phyloP scores from a whole-genome alignment of 257 asterid species.

The Leonotis leonurus region DNA sequence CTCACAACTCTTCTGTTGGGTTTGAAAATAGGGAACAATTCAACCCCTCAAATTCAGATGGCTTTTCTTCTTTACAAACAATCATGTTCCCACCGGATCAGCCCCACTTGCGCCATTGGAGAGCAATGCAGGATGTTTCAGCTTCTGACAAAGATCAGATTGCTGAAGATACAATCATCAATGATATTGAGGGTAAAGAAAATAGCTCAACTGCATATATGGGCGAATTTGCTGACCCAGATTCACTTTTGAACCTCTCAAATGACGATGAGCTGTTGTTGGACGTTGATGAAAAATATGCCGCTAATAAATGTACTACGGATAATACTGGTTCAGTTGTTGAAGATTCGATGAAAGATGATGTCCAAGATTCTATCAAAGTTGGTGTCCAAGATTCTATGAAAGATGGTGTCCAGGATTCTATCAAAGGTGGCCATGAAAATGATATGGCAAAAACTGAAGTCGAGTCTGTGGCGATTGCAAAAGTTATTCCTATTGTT shows the following conservation, averaged over 20 bases:
- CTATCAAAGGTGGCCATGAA: constrained; percentile 29
- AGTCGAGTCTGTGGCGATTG: constrained; percentile 19
- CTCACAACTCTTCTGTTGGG: constrained; percentile 31
- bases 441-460: constrained; percentile 31
- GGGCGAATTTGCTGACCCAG: constrained; percentile 66
- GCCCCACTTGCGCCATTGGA: constrained; percentile 38
- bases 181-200: constrained; percentile 32
- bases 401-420: constrained; percentile 33
- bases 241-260: constrained; percentile 79
- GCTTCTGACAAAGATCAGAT: constrained; percentile 28
- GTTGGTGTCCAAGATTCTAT: constrained; percentile 36
- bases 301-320: constrained; percentile 26
- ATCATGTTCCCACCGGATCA: constrained; percentile 34
- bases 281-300: constrained; percentile 40
- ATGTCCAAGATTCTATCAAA: constrained; percentile 39
- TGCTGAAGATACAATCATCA: constrained; percentile 26
- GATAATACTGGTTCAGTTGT: constrained; percentile 27
- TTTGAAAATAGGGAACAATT: constrained; percentile 35
- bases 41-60: constrained; percentile 34
- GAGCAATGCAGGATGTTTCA: constrained; percentile 32
- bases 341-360: constrained; percentile 32
- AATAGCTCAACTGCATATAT: constrained; percentile 26
- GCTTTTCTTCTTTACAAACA: constrained; percentile 31
- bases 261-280: constrained; percentile 63
- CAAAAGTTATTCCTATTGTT: constrained; percentile 30